Percentiles rank a stretch among this genome's conserved stretches.
phyloP scores from a whole-genome alignment of 1,139 yeast genomes.

The Hansenula sp. region DNA sequence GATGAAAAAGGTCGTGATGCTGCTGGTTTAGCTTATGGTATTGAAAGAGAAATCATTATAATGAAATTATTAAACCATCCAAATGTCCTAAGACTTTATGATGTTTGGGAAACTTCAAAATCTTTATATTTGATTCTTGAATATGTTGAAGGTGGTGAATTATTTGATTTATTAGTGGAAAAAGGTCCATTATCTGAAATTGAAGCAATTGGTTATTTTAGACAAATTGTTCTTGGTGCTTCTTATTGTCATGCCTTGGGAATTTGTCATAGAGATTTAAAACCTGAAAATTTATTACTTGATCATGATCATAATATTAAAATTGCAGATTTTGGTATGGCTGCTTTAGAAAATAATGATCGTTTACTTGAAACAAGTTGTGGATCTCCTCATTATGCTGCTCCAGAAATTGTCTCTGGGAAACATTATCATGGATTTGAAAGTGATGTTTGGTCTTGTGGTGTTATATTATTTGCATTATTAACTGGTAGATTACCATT shows the following conservation, averaged over 20 bases:
- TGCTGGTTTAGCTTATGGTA: slow-evolving; percentile 69
- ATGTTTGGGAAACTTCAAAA: slow-evolving; percentile 80
- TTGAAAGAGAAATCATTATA: slow-evolving; percentile 77
- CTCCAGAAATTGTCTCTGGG: slow-evolving; percentile 82
- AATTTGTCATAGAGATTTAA: slow-evolving; percentile 77
- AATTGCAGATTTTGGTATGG: slow-evolving; percentile 87
- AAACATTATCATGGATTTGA: slow-evolving; percentile 77
- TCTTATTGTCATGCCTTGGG: slow-evolving; percentile 82
- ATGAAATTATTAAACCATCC: slow-evolving; percentile 78
- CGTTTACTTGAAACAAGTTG: slow-evolving; percentile 73
- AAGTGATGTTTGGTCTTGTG: slow-evolving; percentile 85
- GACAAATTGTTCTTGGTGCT: slow-evolving; percentile 72
- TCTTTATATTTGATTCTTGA: slow-evolving; percentile 71
- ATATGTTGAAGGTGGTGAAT: slow-evolving; percentile 81
- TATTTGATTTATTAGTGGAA: slow-evolving; percentile 71
- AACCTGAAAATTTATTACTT: slow-evolving; percentile 70
- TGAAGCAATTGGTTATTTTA: slow-evolving; percentile 70
- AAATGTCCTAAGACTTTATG: slow-evolving; percentile 69
- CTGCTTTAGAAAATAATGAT: slow-evolving; percentile 72
- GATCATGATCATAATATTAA: slow-evolving; percentile 67
- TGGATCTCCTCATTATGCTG: slow-evolving; percentile 86
- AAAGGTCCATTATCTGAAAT: slow-evolving; percentile 75
- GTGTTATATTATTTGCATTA: slow-evolving; percentile 73
- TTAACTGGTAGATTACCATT: slow-evolving; percentile 78
- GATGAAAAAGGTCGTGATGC: slow-evolving; percentile 36